Evolutionary conservation across 2,329 filamentous ascomycete species (phyloP).

Genomic region (Tolypocladium sp.): DNA sequence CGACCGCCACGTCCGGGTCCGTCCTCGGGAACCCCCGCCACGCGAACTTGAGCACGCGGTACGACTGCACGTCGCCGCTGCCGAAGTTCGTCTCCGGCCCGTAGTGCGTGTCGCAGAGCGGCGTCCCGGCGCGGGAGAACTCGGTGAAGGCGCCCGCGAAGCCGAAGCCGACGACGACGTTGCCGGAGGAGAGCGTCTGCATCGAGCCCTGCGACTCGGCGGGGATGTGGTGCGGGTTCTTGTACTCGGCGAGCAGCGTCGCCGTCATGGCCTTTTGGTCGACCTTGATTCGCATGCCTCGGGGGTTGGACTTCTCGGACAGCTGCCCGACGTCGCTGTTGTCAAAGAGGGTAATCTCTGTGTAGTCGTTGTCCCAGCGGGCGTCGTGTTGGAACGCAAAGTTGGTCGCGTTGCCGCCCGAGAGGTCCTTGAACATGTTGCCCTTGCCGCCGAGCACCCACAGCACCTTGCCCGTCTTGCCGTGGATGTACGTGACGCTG

Average conservation of each 20-base stretch:
- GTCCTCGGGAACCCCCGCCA: constrained; percentile 15
- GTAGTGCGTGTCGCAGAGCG: constrained; percentile 10
- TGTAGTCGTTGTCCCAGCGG: constrained; percentile 25
- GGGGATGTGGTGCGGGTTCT: constrained; percentile 3
- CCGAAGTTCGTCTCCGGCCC: constrained; percentile 11
- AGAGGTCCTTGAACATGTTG: constrained; percentile 24
- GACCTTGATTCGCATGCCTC: constrained; percentile 3
- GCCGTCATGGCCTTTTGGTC: constrained; percentile 4
- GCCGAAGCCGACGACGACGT: constrained; percentile 34
- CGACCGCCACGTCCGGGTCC: constrained; percentile 4
- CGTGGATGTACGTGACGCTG: constrained; percentile 19
- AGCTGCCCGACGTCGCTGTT: constrained; percentile 34
- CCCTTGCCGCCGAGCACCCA: constrained; percentile 41
- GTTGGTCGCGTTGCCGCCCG: constrained; percentile 20
- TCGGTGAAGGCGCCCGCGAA: constrained; percentile 16
- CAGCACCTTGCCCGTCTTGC: constrained; percentile 32
- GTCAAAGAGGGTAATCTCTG: constrained; percentile 42
- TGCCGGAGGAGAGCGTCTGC: constrained; percentile 25
- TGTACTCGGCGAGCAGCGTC: constrained; percentile 3
- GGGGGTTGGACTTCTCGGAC: constrained; percentile 22
- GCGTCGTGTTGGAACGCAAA: constrained; percentile 44
- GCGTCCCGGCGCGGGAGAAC: constrained; percentile 12
- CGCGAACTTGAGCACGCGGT: constrained; percentile 17
- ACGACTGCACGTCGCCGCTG: constrained; percentile 11
- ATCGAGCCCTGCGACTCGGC: constrained; percentile 5